These are phyloP conservation scores for Saccharomycopsis sp. DNA, from an alignment of 805 yeast genomes.

Conservation along the genomic window DNA sequence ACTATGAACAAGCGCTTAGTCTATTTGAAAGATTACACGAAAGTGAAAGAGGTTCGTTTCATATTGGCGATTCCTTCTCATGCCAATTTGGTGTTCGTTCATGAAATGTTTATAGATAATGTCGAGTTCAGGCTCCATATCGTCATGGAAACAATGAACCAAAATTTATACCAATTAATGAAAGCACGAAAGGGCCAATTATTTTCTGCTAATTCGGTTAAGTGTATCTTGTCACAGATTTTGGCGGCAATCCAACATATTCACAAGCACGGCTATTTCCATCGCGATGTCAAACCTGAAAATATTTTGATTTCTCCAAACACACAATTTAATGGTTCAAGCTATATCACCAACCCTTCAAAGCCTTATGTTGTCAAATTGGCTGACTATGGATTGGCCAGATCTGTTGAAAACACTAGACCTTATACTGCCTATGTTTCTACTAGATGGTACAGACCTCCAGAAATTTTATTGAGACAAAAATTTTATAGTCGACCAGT, in stretches of 20 bases:
- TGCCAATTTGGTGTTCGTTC: conserved; percentile 61
- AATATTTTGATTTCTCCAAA: conserved; percentile 69
- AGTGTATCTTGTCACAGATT: conserved; percentile 63
- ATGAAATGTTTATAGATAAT: conserved; percentile 74
- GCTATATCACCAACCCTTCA: conserved; percentile 26
- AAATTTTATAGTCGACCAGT: conserved; percentile 58
- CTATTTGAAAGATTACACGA: conserved; percentile 47
- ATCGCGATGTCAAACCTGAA: conserved; percentile 92
- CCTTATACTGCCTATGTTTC: conserved; percentile 73
- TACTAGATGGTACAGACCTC: conserved; percentile 83
- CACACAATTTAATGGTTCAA: conserved; percentile 26
- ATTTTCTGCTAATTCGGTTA: conserved; percentile 53
- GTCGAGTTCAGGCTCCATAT: conserved; percentile 57
- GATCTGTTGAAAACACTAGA: conserved; percentile 45
- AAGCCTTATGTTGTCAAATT: conserved; percentile 52
- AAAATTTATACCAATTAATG: conserved; percentile 73
- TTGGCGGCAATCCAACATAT: conserved; percentile 77
- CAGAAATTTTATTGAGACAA: conserved; percentile 66
- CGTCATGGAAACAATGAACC: conserved; percentile 85
- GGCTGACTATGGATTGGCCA: conserved; percentile 76
- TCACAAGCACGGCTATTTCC: conserved; percentile 62
- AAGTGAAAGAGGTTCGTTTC: conserved; percentile 61
- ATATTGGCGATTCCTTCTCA: conserved; percentile 65
- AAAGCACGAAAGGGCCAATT: conserved; percentile 45
- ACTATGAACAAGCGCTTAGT: conserved; percentile 56